A percentile compares a stretch with the other conserved stretches of the same genome.
phyloP scores from a whole-genome alignment of 352 stramenopile species.

The Phytophthora aleatoria region DNA sequence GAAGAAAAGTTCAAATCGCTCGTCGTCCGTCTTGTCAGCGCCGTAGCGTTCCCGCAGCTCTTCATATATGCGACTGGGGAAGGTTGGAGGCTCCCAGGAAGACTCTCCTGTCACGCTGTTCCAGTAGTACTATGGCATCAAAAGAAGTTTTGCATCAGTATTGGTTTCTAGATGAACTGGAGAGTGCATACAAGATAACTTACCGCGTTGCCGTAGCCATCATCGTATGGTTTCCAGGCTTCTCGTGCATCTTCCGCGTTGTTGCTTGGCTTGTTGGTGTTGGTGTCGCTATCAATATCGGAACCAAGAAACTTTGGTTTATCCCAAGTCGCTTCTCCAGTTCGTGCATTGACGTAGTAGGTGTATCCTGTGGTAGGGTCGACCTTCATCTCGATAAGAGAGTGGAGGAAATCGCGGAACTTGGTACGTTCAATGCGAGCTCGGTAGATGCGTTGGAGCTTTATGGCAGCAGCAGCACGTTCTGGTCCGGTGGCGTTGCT shows the following conservation, averaged over 20 bases:
- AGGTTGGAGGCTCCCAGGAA: constrained; percentile 59
- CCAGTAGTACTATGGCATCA: constrained; percentile 64
- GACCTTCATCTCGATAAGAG: constrained; percentile 58
- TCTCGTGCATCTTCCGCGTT: constrained; percentile 23
- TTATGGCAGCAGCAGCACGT: constrained; percentile 56
- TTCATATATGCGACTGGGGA: constrained; percentile 59
- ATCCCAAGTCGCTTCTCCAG: constrained; percentile 65
- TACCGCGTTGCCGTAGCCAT: constrained; percentile 69
- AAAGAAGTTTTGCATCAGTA: background rate
- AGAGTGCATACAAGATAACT: background rate
- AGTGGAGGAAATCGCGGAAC: constrained; percentile 58
- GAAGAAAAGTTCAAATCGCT: constrained; percentile 73
- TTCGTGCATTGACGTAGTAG: constrained; percentile 74
- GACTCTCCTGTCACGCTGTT: constrained; percentile 70
- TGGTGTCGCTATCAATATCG: background rate
- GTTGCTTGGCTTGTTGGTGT: constrained; percentile 12
- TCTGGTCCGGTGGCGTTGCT: constrained; percentile 70
- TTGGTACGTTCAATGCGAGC: constrained; percentile 66
- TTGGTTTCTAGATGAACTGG: background rate
- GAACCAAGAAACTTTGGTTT: constrained; percentile 35
- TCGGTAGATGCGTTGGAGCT: constrained; percentile 75
- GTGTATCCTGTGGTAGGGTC: constrained; percentile 45
- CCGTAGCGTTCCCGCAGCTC: constrained; percentile 62
- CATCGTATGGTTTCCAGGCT: constrained; percentile 60
- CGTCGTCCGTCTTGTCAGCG: constrained; percentile 50